phyloP scores from a whole-genome alignment of 2,329 filamentous ascomycete genomes.

The Arachnomyces sp. region DNA sequence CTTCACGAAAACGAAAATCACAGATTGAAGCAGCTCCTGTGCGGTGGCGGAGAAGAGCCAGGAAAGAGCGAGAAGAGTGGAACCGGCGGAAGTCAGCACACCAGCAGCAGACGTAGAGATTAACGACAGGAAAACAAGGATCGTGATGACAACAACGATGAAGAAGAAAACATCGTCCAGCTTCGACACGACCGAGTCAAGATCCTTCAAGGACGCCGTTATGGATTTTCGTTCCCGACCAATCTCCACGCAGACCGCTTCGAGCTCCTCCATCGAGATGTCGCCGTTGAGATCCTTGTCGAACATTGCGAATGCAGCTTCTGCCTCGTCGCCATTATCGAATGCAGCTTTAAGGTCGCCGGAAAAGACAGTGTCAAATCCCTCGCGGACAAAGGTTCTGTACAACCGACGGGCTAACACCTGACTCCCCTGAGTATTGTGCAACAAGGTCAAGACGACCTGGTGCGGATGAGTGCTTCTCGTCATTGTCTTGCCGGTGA shows the following conservation, averaged over 20 bases:
- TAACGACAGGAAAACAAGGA: slow-evolving; percentile 82
- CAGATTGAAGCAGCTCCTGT: slow-evolving; percentile 85
- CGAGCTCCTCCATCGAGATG: slow-evolving; percentile 90
- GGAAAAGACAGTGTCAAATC: slow-evolving; percentile 65
- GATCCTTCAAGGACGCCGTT: slow-evolving; percentile 85
- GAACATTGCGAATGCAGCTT: slow-evolving; percentile 84
- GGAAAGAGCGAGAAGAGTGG: slow-evolving; percentile 76
- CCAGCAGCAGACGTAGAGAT: slow-evolving; percentile 86
- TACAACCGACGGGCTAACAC: slow-evolving; percentile 82
- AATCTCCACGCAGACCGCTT: slow-evolving; percentile 88
- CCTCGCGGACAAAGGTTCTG: slow-evolving; percentile 71
- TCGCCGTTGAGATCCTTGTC: slow-evolving; percentile 96
- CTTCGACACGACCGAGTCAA: slow-evolving; percentile 87
- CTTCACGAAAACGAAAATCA: slow-evolving; percentile 90
- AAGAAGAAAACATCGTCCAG: slow-evolving; percentile 85
- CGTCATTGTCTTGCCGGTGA: slow-evolving; percentile 66
- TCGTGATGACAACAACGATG: slow-evolving; percentile 69
- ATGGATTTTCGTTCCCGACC: slow-evolving; percentile 93
- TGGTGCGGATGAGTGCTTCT: slow-evolving; percentile 73
- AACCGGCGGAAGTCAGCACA: slow-evolving; percentile 82
- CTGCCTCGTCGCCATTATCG: slow-evolving; percentile 73
- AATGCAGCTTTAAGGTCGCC: slow-evolving; percentile 77
- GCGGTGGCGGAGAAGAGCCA: slow-evolving; percentile 92
- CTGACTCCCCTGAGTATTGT: slow-evolving; percentile 66
- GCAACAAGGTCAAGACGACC: slow-evolving; percentile 71